phyloP scores from a whole-genome alignment of 164 flowering plant species.

The Stephania yunnanensis region DNA sequence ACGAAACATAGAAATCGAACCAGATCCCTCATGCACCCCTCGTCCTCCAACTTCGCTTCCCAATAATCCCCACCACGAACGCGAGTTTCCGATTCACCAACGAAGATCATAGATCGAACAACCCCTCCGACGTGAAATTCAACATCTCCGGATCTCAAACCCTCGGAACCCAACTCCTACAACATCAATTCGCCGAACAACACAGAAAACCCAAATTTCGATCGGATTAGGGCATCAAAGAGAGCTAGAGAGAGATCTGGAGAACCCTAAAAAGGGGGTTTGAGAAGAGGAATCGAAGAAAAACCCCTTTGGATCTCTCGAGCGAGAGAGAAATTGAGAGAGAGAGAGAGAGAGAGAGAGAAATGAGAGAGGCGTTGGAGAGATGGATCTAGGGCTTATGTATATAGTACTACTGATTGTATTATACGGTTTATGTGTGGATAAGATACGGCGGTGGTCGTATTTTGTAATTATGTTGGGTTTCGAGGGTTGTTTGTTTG shows the following conservation, averaged over 20 bases:
- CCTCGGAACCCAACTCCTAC: neutral
- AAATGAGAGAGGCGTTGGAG: neutral
- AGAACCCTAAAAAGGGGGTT: neutral
- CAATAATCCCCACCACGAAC: constrained; percentile 3
- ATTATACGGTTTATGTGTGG: neutral
- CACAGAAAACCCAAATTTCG: constrained; percentile 1
- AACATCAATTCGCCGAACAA: neutral
- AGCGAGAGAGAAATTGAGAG: constrained; percentile 7
- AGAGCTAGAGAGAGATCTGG: constrained; percentile 2
- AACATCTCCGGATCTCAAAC: constrained; percentile 14
- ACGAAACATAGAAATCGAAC: constrained; percentile 27
- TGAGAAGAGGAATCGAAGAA: neutral
- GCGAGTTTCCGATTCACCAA: neutral
- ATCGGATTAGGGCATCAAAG: neutral
- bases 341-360: neutral
- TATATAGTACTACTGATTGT: neutral
- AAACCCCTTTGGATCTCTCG: neutral
- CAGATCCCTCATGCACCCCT: constrained; percentile 52
- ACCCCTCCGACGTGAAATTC: constrained; percentile 10
- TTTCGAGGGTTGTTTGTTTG: neutral
- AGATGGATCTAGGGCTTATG: constrained; percentile 15
- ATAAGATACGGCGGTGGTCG: constrained; percentile 10
- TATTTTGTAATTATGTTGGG: constrained; percentile 7
- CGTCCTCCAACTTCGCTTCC: constrained; percentile 5
- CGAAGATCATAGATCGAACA: constrained; percentile 27